These are phyloP conservation scores for Monilinia fructicola DNA, from an alignment of 2,329 filamentous ascomycete genomes.

Conservation along the genomic window DNA sequence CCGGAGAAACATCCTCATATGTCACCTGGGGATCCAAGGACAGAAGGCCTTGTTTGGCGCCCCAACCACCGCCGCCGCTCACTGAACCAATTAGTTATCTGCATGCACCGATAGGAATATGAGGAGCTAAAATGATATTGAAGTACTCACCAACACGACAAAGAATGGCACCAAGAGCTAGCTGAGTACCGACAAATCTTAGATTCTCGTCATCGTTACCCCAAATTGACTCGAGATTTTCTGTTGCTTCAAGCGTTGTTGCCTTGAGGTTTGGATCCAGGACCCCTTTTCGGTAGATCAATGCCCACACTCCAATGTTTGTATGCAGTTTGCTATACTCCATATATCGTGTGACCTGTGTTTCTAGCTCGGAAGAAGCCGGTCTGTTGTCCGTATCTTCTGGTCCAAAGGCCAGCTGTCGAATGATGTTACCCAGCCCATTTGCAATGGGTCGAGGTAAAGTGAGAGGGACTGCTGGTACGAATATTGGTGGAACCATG, in stretches of 20 bases:
- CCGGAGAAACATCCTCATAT: slow-evolving; percentile 51
- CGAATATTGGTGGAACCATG: slow-evolving; percentile 21
- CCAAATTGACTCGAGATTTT: slow-evolving; percentile 11
- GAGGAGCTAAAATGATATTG: not conserved
- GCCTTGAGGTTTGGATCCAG: slow-evolving; percentile 2
- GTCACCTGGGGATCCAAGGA: slow-evolving; percentile 71
- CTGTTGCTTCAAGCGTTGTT: not conserved
- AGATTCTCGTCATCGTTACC: slow-evolving; percentile 8
- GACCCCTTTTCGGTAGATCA: slow-evolving; percentile 54
- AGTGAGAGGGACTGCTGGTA: slow-evolving; percentile 63
- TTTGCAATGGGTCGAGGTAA: slow-evolving; percentile 59
- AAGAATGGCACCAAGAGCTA: slow-evolving; percentile 33
- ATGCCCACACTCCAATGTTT: slow-evolving; percentile 69
- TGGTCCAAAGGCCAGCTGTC: slow-evolving; percentile 53
- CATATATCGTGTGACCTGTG: slow-evolving; percentile 59
- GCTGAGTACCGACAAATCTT: slow-evolving; percentile 31
- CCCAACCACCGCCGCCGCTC: slow-evolving; percentile 84
- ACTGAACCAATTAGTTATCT: slow-evolving; percentile 45
- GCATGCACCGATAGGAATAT: slow-evolving; percentile 23
- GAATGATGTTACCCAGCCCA: slow-evolving; percentile 77
- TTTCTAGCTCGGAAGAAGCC: slow-evolving; percentile 72
- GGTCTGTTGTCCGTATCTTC: slow-evolving; percentile 48
- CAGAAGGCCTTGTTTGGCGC: slow-evolving; percentile 73
- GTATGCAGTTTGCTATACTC: slow-evolving; percentile 40
- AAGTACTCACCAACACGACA: slow-evolving; percentile 38